Base-by-base conservation (phyloP, 257 asterid genomes). In the Solanum clarkiae region DNA sequence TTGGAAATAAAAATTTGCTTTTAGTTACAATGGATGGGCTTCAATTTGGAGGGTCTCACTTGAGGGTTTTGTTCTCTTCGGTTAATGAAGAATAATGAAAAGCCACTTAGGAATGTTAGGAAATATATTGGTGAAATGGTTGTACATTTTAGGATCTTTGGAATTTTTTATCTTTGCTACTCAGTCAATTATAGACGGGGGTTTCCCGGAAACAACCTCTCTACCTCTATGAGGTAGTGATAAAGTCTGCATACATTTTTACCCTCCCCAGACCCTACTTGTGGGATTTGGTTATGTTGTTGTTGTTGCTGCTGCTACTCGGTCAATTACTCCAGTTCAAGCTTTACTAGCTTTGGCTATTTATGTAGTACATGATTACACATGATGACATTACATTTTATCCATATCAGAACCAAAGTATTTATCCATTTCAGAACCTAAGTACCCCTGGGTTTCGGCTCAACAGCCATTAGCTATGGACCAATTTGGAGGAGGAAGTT, bases 401-500 rank as follows among this genome's bases (percentile, higher is more conserved):
- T 53, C 66, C 65, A 17, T 53, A 29, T 79, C 18, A 79, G 47
- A 79, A 17, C 18, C 14, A 26, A 53, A 53, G 83, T 79, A 3
- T 8, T 79, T 79, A 26, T 53, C 65, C 65, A 17, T 53, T 53
- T 79, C 29, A 79, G 47, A 79, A 16, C 49, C 22, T 15, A 53
- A 51, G 83, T 79, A 79, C 66, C 29, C 10, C 44, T 47, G 26
- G 83, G 29, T 79, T 79, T 20, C 83, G 16, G 65, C 83, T 53
- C 49, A 69, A n/a, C 80, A 69, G 85, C 71, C 54, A 54, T 26
- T n/a, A 87, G 49, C 12, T 40, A 95, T 95, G 98, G 98, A 95
- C 66, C 92, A 93, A 26, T 95, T 87, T 63, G 98, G 94, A 13
- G 94, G 95, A 81, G 98, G 96, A 72, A 92, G 90, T 86, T 95